Base-by-base conservation (phyloP, 2,329 filamentous ascomycete genomes). In the Talaromyces albobiverticillius region DNA sequence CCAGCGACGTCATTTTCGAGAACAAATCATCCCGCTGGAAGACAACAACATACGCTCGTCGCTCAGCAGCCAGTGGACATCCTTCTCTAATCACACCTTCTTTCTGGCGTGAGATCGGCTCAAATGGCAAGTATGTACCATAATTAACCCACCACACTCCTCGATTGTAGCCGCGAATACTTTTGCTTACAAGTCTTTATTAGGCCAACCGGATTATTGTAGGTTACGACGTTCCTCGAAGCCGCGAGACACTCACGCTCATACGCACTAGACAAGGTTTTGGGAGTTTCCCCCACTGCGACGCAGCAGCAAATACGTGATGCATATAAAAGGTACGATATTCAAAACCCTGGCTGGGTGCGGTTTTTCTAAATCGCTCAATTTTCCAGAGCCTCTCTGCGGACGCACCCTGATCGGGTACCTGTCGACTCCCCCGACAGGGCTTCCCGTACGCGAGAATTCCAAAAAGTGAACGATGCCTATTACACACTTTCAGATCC, bases 371-470 rank as follows among this genome's bases (percentile, higher is more conserved):
- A 46, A 48, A 26, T 48, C 54, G 36, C 31, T 14, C 38, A 7
- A 38, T 32, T 40, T 42, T 18, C 47, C 66, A 91, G 88, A 68
- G 89, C 89, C 64, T 93, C 93, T 4, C 79, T 97, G 43, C 95
- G 94, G 74, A 91, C 89, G 60, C 93, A 97, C 71, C 93, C 93
- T 1, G 94, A 99, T 71, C 89, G 94, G 56, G 90, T 99, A 38
- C 81, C 91, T 25, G 76, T 82, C 60, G 85, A 91, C 73, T 93
- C 90, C 4, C 90, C 92, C 34, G 91, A 97, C 63, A 89, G 93
- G 59, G 72, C 84, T 20, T 73, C 82, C 11, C 88, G 92, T 65
- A 99, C 94, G 5, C 89, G 88, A 66, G 87, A 87, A 68, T 96
- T 96, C 77, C 91, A 96, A 71, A 83, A 89, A 60, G 89, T 96